A percentile compares a stretch with the other conserved stretches of the same genome.
phyloP scores from a whole-genome alignment of 2,329 filamentous ascomycete genomes.

The Aspergillus chevalieri region DNA sequence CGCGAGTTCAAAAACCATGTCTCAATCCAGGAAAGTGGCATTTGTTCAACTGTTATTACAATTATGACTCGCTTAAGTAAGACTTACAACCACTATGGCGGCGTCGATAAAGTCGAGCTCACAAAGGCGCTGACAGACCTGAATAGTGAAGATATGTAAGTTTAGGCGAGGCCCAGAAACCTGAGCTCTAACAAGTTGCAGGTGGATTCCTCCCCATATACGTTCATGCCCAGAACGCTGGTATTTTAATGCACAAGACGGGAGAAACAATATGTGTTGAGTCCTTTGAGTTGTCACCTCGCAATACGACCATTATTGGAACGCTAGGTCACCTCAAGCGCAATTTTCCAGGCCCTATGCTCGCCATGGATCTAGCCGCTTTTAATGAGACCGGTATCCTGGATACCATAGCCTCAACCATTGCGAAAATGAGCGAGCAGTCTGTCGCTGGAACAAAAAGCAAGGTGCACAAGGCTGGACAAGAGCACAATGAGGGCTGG shows the following conservation, averaged over 20 bases:
- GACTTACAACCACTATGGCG: constrained; percentile 6
- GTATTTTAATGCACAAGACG: constrained; percentile 33
- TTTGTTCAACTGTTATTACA: constrained; percentile 5
- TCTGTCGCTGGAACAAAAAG: constrained; percentile 28
- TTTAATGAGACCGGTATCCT: constrained; percentile 20
- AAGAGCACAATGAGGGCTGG: constrained; percentile 36
- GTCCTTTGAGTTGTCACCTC: constrained; percentile 44
- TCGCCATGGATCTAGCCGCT: constrained; percentile 21
- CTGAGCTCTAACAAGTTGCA: constrained; percentile 5
- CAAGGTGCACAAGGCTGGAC: constrained; percentile 34
- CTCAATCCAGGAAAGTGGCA: constrained; percentile 1
- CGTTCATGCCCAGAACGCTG: constrained; percentile 44
- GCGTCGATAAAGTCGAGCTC: constrained; percentile 8
- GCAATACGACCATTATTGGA: constrained; percentile 31
- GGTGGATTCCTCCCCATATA: constrained; percentile 32
- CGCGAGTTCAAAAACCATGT: constrained; percentile 10
- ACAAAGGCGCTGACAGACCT: constrained; percentile 4
- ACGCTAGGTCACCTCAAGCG: constrained; percentile 38
- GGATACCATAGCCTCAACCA: constrained; percentile 21
- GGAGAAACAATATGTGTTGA: constrained; percentile 25
- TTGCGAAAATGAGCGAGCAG: constrained; percentile 35
- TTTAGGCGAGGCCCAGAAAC: constrained; percentile 1
- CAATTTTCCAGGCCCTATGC: constrained; percentile 40
- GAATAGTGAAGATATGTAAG: constrained; percentile 5
- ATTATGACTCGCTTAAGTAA: constrained; percentile 12